phyloP scores from a whole-genome alignment of 2,329 filamentous ascomycete genomes.

The Fusarium dimerum region DNA sequence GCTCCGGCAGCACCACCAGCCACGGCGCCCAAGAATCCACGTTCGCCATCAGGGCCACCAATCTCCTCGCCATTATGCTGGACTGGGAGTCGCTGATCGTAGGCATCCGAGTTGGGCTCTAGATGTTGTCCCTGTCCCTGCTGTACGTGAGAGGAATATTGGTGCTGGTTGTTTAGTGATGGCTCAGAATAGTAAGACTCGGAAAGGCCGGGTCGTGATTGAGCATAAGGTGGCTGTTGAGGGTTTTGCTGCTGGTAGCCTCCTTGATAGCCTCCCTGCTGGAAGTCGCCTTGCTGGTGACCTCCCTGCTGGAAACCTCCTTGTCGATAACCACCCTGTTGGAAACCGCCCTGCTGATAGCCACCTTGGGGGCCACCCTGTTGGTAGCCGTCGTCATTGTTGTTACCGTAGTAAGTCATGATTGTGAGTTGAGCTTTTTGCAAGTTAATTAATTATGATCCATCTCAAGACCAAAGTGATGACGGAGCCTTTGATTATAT shows the following conservation, averaged over 20 bases:
- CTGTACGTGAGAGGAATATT: slow-evolving; percentile 6
- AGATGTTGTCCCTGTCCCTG: slow-evolving; percentile 4
- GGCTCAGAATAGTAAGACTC: slow-evolving; percentile 13
- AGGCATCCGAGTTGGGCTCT: slow-evolving; percentile 1
- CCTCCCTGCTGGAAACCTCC: no score
- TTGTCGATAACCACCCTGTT: no score
- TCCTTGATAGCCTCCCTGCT: no score
- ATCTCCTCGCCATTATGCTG: slow-evolving; percentile 2
- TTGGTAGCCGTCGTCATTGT: no score
- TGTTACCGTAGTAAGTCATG: no score
- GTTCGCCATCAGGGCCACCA: slow-evolving; percentile 38
- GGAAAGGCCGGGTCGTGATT: slow-evolving; percentile 8
- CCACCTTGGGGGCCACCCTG: no score
- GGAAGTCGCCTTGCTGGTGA: no score
- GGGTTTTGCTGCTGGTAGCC: slow-evolving; percentile 4
- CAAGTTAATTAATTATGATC: no score
- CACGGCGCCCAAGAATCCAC: slow-evolving; percentile 42
- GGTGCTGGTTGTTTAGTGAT: slow-evolving; percentile 4
- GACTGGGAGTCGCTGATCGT: slow-evolving; percentile 3
- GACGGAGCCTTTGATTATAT: no score
- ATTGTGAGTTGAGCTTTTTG: no score
- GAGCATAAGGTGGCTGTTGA: slow-evolving; percentile 6
- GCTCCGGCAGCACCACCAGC: slow-evolving; percentile 43
- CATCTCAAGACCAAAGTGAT: no score
- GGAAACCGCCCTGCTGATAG: no score